Evolutionary conservation across 352 stramenopile genomes (phyloP).

Genomic region (Phytophthora hybrid): DNA sequence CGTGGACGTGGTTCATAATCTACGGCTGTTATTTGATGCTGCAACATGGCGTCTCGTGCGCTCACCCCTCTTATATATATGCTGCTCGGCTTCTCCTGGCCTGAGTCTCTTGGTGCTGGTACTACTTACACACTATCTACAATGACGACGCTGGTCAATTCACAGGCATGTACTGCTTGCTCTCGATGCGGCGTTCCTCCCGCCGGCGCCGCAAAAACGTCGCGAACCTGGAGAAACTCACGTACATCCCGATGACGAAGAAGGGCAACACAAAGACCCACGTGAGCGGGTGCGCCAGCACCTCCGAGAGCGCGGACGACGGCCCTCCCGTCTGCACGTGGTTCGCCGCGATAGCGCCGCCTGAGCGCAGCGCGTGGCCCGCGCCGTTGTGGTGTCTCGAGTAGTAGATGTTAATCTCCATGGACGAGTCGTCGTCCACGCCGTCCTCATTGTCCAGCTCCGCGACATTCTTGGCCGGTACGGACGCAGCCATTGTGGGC

Average conservation of each 20-base stretch:
- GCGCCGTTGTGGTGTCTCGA: constrained; percentile 54
- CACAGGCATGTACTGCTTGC: constrained; percentile 77
- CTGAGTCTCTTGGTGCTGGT: constrained; percentile 16
- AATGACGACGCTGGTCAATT: constrained; percentile 34
- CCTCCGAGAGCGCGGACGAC: constrained; percentile 31
- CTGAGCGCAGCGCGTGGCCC: constrained; percentile 40
- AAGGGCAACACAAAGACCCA: constrained; percentile 73
- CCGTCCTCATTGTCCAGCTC: constrained; percentile 23
- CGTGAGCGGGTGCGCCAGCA: constrained; percentile 44
- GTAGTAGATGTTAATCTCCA: constrained; percentile 71
- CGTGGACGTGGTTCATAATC: background rate
- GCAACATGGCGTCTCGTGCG: constrained; percentile 1
- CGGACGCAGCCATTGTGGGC: constrained; percentile 30
- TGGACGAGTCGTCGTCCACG: constrained; percentile 57
- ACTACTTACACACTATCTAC: constrained; percentile 27
- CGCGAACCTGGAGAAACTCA: constrained; percentile 46
- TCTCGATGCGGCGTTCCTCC: constrained; percentile 70
- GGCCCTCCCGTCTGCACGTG: constrained; percentile 36
- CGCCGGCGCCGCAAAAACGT: constrained; percentile 63
- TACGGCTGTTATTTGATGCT: constrained; percentile 19
- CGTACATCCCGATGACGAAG: constrained; percentile 69
- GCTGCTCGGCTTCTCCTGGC: constrained; percentile 15
- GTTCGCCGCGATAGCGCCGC: constrained; percentile 32
- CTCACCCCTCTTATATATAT: constrained; percentile 30
- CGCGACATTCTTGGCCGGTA: constrained; percentile 16